Conservation (phyloP, 1,284 basidiomycete species). For the Tausonia pullulans region DNA sequence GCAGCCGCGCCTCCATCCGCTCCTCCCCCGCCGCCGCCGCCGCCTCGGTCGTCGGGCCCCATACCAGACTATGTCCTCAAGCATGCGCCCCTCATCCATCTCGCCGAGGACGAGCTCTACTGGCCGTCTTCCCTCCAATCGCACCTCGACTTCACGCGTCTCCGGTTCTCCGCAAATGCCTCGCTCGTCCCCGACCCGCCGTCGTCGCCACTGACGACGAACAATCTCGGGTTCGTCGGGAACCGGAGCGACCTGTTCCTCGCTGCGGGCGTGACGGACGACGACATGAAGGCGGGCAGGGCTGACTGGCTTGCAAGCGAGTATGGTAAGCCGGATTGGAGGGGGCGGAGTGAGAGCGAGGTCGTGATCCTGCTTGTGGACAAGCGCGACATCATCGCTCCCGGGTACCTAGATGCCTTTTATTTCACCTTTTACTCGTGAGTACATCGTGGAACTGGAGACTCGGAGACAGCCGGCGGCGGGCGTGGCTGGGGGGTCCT, state of each 20-base stretch:
- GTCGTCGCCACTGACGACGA: conserved; percentile 10
- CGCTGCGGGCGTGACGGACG: conserved; percentile 11
- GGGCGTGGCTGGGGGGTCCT: neutral
- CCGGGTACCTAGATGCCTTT: conserved; percentile 20
- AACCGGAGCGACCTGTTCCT: conserved; percentile 16
- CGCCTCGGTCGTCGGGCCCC: conserved; percentile 12
- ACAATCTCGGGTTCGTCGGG: conserved; percentile 17
- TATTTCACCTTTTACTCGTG: conserved; percentile 21
- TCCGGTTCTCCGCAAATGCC: conserved; percentile 3
- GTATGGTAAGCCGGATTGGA: conserved; percentile 19
- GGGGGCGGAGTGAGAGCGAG: conserved; percentile 17
- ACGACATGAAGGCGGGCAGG: conserved; percentile 14
- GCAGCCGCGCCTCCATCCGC: neutral
- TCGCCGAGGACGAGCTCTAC: conserved; percentile 18
- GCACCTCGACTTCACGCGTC: conserved; percentile 10
- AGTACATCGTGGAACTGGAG: neutral
- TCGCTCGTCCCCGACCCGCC: conserved; percentile 5
- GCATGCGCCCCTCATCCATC: conserved; percentile 19
- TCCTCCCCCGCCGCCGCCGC: conserved; percentile 1
- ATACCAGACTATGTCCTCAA: conserved; percentile 19
- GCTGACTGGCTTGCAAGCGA: conserved; percentile 19
- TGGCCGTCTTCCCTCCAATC: conserved; percentile 17
- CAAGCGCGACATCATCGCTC: conserved; percentile 19
- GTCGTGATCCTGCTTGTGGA: conserved; percentile 20
- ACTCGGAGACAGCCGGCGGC: neutral